Conservation (phyloP, 2,329 filamentous ascomycete species). For the Pseudocercospora eumusae region DNA sequence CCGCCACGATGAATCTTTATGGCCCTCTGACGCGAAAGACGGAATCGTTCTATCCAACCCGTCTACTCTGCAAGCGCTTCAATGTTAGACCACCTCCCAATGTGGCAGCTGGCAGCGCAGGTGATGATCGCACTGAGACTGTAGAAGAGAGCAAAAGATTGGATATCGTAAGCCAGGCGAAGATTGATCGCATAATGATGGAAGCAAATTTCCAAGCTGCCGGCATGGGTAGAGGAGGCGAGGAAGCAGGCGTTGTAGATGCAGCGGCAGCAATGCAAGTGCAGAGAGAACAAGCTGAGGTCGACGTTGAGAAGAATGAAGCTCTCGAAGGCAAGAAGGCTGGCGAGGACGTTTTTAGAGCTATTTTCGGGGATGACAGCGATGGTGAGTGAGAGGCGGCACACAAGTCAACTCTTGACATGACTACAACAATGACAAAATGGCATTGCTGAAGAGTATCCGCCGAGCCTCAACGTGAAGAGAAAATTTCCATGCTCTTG, state of each 20-base stretch:
- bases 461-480: background rate
- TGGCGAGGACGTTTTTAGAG: constrained; percentile 79
- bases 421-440: background rate
- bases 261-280: constrained; percentile 22
- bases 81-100: constrained; percentile 77
- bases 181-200: constrained; percentile 58
- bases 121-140: constrained; percentile 29
- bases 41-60: constrained; percentile 73
- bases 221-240: constrained; percentile 23
- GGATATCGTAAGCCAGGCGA: constrained; percentile 58
- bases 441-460: too few relatives aligned
- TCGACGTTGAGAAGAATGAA: constrained; percentile 76
- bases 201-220: constrained; percentile 42
- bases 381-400: constrained; percentile 31
- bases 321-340: constrained; percentile 73
- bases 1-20: constrained; percentile 89
- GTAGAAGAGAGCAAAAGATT: constrained; percentile 53
- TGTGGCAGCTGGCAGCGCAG: constrained; percentile 45
- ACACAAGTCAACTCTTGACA: background rate
- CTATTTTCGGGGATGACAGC: constrained; percentile 85
- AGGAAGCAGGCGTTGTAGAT: background rate
- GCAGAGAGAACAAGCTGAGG: constrained; percentile 36
- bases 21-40: constrained; percentile 78
- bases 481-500: background rate
- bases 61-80: constrained; percentile 91